Conservation (phyloP, 1,284 basidiomycete genomes). For the Ganoderma sinense region DNA sequence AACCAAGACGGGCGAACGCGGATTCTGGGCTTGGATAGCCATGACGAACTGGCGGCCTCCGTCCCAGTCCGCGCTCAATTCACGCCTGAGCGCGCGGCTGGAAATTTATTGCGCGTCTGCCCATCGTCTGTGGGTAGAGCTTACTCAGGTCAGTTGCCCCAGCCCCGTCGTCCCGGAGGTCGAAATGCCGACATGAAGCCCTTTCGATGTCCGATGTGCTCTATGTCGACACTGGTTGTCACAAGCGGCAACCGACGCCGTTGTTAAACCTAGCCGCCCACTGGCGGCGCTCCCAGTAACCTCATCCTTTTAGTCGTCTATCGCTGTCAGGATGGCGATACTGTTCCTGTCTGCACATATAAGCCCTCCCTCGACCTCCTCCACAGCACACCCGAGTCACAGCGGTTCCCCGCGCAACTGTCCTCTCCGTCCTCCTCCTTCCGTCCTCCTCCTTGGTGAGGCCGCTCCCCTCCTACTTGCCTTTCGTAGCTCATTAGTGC, state of each 20-base stretch:
- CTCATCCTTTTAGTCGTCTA: conserved; percentile 24
- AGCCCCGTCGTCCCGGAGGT: conserved; percentile 14
- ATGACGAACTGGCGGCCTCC: conserved; percentile 18
- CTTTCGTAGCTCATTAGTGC: conserved; percentile 1
- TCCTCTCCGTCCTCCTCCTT: conserved; percentile 1
- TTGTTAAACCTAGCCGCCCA: conserved; percentile 15
- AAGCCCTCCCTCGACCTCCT: conserved; percentile 13
- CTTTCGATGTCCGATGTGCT: conserved; percentile 21
- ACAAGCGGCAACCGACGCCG: conserved; percentile 12
- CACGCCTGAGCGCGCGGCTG: conserved; percentile 5
- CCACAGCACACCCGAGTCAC: conserved; percentile 11
- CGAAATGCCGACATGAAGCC: conserved; percentile 26
- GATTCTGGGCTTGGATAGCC: conserved; percentile 25
- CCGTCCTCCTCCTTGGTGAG: conserved; percentile 1
- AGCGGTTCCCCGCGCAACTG: conserved; percentile 3
- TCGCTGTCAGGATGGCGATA: conserved; percentile 28
- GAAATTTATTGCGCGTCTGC: conserved; percentile 23
- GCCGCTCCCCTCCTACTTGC: neutral
- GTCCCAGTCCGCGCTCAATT: neutral
- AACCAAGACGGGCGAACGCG: conserved; percentile 14
- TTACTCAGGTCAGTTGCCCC: conserved; percentile 20
- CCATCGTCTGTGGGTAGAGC: conserved; percentile 11
- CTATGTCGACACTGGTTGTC: conserved; percentile 16
- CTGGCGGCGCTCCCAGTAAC: conserved; percentile 6
- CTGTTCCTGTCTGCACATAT: conserved; percentile 24